phyloP scores from a whole-genome alignment of 2,329 filamentous ascomycete species.

The Sphaceloma murrayae region DNA sequence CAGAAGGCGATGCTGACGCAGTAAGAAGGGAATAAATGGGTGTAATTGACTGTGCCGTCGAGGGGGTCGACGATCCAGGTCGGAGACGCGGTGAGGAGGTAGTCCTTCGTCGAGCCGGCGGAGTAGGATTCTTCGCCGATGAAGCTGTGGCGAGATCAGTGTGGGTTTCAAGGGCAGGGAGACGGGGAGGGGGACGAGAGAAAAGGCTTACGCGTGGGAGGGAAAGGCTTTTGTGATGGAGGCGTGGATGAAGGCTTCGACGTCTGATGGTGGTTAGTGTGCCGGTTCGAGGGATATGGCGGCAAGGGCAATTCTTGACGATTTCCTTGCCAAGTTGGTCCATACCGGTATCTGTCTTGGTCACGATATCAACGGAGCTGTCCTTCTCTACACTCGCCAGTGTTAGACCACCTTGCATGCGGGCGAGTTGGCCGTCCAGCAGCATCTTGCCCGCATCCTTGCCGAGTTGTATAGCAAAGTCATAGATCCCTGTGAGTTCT shows the following conservation, averaged over 20 bases:
- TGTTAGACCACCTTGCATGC: conserved; percentile 34
- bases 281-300: neutral
- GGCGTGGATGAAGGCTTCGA: conserved; percentile 59
- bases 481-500: conserved; percentile 56
- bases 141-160: conserved; percentile 44
- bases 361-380: conserved; percentile 67
- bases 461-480: conserved; percentile 60
- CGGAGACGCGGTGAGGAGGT: conserved; percentile 54
- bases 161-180: neutral
- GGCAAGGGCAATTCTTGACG: too few species aligned
- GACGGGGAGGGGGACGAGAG: neutral
- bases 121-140: conserved; percentile 70
- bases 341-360: conserved; percentile 61
- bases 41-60: conserved; percentile 74
- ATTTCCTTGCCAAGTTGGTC: too few species aligned
- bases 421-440: conserved; percentile 51
- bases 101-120: conserved; percentile 55
- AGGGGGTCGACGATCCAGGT: conserved; percentile 72
- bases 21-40: conserved; percentile 71
- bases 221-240: conserved; percentile 54
- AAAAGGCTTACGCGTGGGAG: conserved; percentile 53
- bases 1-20: conserved; percentile 68
- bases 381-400: conserved; percentile 54
- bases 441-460: conserved; percentile 61
- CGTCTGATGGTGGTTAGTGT: conserved; percentile 45